Evolutionary conservation across 1,284 basidiomycete genomes (phyloP), one percentile per base, ranked within the genome.

Genomic region (Trichosporon asahii): DNA sequence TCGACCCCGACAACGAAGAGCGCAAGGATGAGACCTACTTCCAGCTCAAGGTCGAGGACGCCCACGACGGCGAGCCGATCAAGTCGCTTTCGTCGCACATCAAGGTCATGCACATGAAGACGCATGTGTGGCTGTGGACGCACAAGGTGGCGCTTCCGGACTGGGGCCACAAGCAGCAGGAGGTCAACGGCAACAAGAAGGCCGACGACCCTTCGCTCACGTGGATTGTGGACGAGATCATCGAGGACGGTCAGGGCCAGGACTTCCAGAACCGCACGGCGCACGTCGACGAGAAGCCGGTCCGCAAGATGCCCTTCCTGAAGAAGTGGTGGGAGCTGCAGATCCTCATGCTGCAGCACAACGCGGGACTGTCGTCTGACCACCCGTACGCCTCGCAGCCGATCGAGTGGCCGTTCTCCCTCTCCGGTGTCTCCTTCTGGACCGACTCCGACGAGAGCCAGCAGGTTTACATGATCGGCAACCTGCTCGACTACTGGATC

Each of bases 351-450:
- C 86, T 98, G 72, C 94, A 97, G 81, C 96, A 99, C 85, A 99
- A 99, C 79, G 93, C 95, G 12, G 95, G 94, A 18, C 86, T 99
- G 68, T 98, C 94, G 25, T 91, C 93, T 21, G 91, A 90, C 12
- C 97, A 99, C 81, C 97, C 97, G 49, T 99, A 99, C 80, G 95
- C 95, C 0, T 93, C 91, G 70, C 88, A 88, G 14, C 95, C 97
- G 0, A 91, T 98, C 84, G 95, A 97, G 80, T 99, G 97, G 97
- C 97, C 97, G 1, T 98, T 99, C 88, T 87, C 95, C 64, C 85
- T 98, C 37, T 91, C 87, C 72, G 97, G 97, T 65, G 98, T 99
- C 84, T 95, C 92, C 78, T 99, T 99, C 88, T 99, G 97, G 97
- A 98, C 96, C 1, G 87, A 93, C 76, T 90, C 87, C 73, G 89